Evolutionary conservation across 768 basidiomycete genomes (phyloP).

Genomic region (Harrya chromipes): DNA sequence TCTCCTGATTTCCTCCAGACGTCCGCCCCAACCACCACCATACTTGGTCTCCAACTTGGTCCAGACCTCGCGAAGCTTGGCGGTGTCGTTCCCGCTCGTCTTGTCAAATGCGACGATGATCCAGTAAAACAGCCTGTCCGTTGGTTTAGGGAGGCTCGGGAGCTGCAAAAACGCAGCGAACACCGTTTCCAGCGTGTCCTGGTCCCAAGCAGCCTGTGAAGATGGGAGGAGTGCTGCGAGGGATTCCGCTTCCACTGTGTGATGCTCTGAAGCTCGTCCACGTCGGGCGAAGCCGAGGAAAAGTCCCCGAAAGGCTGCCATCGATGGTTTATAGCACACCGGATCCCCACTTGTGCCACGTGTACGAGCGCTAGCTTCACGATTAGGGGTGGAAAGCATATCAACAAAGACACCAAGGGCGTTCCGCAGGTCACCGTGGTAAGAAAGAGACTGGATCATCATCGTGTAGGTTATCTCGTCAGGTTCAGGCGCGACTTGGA

Average conservation of each 20-base stretch:
- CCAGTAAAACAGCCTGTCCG: conserved; percentile 56
- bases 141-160: conserved; percentile 42
- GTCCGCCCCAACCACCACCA: conserved; percentile 41
- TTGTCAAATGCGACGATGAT: conserved; percentile 62
- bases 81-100: conserved; percentile 51
- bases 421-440: conserved; percentile 60
- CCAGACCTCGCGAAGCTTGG: conserved; percentile 56
- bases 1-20: conserved; percentile 42
- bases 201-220: conserved; percentile 44
- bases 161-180: conserved; percentile 64
- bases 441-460: conserved; percentile 68
- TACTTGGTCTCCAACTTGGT: conserved; percentile 54
- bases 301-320: conserved; percentile 62
- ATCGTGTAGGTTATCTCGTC: conserved; percentile 64
- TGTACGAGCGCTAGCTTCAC: conserved; percentile 33
- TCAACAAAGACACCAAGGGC: conserved; percentile 62
- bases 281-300: conserved; percentile 75
- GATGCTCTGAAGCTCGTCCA: conserved; percentile 33
- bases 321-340: conserved; percentile 39
- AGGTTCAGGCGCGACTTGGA: conserved; percentile 46
- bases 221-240: conserved; percentile 8
- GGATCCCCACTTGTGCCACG: conserved; percentile 28
- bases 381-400: conserved; percentile 52
- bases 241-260: neutral
- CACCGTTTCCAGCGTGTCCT: conserved; percentile 51